phyloP scores from a whole-genome alignment of 768 basidiomycete genomes.

The Pleurotus tuber-regium region DNA sequence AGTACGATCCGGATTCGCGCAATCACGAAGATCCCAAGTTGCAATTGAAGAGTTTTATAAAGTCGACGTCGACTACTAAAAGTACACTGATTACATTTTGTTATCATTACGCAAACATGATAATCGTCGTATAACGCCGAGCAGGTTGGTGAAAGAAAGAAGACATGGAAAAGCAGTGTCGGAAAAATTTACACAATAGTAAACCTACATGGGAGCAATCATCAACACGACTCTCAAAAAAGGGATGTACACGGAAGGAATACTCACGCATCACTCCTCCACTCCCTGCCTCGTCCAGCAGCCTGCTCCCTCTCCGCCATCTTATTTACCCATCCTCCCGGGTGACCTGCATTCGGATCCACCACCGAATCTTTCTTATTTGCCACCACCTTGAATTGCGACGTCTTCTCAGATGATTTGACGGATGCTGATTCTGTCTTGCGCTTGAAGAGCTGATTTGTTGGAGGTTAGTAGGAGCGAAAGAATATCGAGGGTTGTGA shows the following conservation, averaged over 20 bases:
- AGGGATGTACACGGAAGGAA: not conserved
- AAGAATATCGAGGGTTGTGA: not conserved
- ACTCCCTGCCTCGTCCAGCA: conserved; percentile 30
- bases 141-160: not conserved
- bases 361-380: conserved; percentile 72
- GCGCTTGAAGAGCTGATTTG: conserved; percentile 50
- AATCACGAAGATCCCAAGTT: not conserved
- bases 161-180: not conserved
- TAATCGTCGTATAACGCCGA: not conserved
- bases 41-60: not conserved
- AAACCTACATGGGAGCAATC: not conserved
- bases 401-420: conserved; percentile 26
- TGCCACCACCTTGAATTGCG: conserved; percentile 80
- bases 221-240: not conserved
- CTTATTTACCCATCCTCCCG: conserved; percentile 74
- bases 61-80: not conserved
- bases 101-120: not conserved
- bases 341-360: conserved; percentile 52
- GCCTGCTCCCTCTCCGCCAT: conserved; percentile 37
- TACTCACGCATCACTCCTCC: conserved; percentile 44
- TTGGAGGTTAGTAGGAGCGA: conserved; percentile 6
- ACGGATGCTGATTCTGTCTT: conserved; percentile 43
- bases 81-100: not conserved
- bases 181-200: not conserved
- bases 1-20: not conserved